phyloP scores from a whole-genome alignment of 164 flowering plant genomes.

The Liriodendron chinense region DNA sequence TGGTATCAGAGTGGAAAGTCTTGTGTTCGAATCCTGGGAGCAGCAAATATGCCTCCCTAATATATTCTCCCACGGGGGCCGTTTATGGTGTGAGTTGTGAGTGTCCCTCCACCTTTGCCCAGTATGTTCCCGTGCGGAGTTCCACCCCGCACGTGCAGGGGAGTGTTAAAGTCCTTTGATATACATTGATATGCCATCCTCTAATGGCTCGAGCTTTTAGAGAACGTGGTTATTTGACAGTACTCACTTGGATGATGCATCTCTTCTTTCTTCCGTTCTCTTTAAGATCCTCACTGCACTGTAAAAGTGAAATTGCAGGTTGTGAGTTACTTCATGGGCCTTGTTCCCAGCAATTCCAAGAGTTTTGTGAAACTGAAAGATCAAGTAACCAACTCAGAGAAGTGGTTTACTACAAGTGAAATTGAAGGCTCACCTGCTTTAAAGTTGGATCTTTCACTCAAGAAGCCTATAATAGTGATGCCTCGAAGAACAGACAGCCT shows the following conservation, averaged over 20 bases:
- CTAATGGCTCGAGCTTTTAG: too few species aligned
- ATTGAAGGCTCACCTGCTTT: conserved; percentile 97
- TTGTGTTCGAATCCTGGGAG: too few species aligned
- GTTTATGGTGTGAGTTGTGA: too few species aligned
- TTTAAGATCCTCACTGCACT: conserved; percentile 11
- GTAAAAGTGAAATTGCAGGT: conserved; percentile 41
- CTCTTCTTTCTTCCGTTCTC: background rate
- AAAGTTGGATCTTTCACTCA: conserved; percentile 81
- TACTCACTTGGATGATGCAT: conserved; percentile 1
- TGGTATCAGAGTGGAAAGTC: too few species aligned
- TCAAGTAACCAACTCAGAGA: conserved; percentile 83
- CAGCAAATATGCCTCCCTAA: too few species aligned
- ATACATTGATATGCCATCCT: too few species aligned
- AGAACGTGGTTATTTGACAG: too few species aligned
- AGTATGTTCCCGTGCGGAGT: too few species aligned
- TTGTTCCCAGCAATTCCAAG: conserved; percentile 62
- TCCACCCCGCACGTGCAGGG: too few species aligned
- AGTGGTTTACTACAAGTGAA: conserved; percentile 79
- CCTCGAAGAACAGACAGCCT: conserved; percentile 80
- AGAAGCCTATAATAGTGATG: conserved; percentile 88
- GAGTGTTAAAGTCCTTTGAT: too few species aligned
- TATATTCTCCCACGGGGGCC: too few species aligned
- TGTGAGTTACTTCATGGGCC: conserved; percentile 80
- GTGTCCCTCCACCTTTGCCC: too few species aligned
- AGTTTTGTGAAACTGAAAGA: conserved; percentile 69